phyloP scores from a whole-genome alignment of 2,329 filamentous ascomycete species.

The Ophiosphaerella herpotricha region DNA sequence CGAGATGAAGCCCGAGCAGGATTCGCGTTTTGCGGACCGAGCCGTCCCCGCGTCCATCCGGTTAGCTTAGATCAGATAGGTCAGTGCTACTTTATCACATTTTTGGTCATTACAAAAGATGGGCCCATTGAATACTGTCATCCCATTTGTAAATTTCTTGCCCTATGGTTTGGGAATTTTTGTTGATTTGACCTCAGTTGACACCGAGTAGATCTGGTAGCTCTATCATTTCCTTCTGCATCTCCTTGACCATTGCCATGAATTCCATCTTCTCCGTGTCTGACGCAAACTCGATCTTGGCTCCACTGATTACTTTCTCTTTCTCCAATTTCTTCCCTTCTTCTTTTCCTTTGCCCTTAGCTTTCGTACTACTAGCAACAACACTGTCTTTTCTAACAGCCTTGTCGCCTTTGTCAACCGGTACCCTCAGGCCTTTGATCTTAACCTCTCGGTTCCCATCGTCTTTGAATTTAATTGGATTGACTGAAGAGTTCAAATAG shows the following conservation, averaged over 20 bases:
- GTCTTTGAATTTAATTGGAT: slow-evolving; percentile 48
- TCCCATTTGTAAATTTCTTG: too few relatives aligned
- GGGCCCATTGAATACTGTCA: neutral
- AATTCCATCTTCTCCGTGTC: slow-evolving; percentile 50
- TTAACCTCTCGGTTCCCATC: slow-evolving; percentile 47
- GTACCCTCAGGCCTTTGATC: slow-evolving; percentile 50
- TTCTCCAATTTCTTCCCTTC: slow-evolving; percentile 29
- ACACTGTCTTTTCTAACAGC: slow-evolving; percentile 29
- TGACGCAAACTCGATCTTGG: slow-evolving; percentile 51
- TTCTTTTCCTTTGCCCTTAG: slow-evolving; percentile 14
- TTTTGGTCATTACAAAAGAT: neutral
- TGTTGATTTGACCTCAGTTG: slow-evolving; percentile 17
- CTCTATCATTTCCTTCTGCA: slow-evolving; percentile 45
- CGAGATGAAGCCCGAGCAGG: neutral
- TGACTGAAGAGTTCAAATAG: slow-evolving; percentile 48
- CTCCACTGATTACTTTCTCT: slow-evolving; percentile 48
- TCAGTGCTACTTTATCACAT: neutral
- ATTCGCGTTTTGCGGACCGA: slow-evolving; percentile 3
- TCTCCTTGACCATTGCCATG: slow-evolving; percentile 43
- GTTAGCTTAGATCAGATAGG: neutral
- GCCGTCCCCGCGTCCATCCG: neutral
- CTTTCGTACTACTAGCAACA: slow-evolving; percentile 6
- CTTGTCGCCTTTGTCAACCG: slow-evolving; percentile 22
- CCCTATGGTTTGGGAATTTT: neutral
- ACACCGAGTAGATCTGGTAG: slow-evolving; percentile 46